Evolutionary conservation across 2,329 filamentous ascomycete genomes (phyloP), one percentile per base, ranked within the genome.

Genomic region (Ceratocystis diversiconidia): DNA sequence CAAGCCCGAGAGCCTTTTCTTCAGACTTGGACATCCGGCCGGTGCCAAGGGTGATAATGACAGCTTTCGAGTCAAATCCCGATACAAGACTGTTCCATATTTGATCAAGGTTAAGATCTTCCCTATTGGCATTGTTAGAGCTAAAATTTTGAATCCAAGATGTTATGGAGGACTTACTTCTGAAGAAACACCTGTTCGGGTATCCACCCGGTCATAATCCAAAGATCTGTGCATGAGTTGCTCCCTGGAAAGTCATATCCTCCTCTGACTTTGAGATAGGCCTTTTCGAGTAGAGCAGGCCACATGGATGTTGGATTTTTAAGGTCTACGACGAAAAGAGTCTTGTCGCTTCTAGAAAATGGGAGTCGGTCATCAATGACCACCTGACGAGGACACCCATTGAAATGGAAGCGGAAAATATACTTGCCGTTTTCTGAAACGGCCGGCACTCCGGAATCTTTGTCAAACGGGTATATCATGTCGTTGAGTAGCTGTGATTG

Each of bases 201-300:
- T 62, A 99, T 91, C 94, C 94, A 99, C 36, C 94, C 92, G 0
- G 89, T 95, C 65, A 99, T 76, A 1, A 95, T 87, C 84, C 90
- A 95, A 3, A 99, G 77, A 74, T 99, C 94, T 1, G 92, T 97
- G 10, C 90, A 92, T 0, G 92, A 97, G 73, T 97, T 97, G 72
- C 94, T 97, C 6, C 94, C 94, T 0, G 94, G 92, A 70, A 99
- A 99, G 72, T 99, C 92, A 73, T 99, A 99, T 43, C 94, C 94
- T 32, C 94, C 94, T 65, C 92, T 84, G 10, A 97, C 85, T 77
- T 97, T 99, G 1, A 99, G 79, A 70, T 99, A 99, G 0, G 94
- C 94, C 73, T 99, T 99, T 73, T 99, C 94, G 17, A 97, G 78
- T 3, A 99, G 79, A 1, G 92, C 91, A 5, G 94, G 94, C 91